phyloP scores from a whole-genome alignment of 441 rosid genomes.

The Gossypium laxum region DNA sequence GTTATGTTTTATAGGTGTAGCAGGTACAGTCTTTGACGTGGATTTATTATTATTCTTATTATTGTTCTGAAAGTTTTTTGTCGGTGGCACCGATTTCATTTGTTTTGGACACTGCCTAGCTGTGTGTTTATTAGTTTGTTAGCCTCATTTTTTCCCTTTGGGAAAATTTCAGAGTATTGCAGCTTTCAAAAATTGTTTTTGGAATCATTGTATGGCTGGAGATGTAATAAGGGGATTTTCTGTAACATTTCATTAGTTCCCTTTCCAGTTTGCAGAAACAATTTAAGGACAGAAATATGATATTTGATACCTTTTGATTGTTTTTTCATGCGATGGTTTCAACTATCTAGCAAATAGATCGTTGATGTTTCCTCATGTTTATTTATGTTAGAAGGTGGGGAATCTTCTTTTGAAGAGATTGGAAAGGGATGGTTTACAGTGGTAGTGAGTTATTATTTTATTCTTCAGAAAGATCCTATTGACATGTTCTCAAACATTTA shows the following conservation, averaged over 20 bases:
- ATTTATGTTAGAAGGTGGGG: slow-evolving; percentile 1
- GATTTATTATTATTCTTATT: background rate
- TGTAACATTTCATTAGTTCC: slow-evolving; percentile 1
- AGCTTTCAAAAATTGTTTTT: background rate
- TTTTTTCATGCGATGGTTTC: background rate
- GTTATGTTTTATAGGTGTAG: slow-evolving; percentile 78
- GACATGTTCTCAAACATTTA: background rate
- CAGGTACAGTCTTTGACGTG: slow-evolving; percentile 41
- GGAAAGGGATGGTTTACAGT: background rate
- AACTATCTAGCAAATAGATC: background rate
- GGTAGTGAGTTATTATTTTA: background rate
- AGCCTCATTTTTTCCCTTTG: background rate
- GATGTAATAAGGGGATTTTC: background rate
- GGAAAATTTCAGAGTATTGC: background rate
- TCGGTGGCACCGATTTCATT: slow-evolving; percentile 1
- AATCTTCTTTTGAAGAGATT: background rate
- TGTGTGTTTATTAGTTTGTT: slow-evolving; percentile 1
- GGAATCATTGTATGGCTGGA: background rate
- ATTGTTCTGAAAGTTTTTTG: background rate
- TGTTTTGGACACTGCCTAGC: background rate
- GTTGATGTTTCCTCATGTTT: background rate
- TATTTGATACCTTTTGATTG: background rate
- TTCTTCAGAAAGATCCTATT: background rate
- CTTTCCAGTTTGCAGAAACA: slow-evolving; percentile 4
- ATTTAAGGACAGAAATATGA: background rate